Evolutionary conservation across 208 protist species (phyloP), one percentile per base, ranked within the genome.

Genomic region (Trypanosoma scelopori): DNA sequence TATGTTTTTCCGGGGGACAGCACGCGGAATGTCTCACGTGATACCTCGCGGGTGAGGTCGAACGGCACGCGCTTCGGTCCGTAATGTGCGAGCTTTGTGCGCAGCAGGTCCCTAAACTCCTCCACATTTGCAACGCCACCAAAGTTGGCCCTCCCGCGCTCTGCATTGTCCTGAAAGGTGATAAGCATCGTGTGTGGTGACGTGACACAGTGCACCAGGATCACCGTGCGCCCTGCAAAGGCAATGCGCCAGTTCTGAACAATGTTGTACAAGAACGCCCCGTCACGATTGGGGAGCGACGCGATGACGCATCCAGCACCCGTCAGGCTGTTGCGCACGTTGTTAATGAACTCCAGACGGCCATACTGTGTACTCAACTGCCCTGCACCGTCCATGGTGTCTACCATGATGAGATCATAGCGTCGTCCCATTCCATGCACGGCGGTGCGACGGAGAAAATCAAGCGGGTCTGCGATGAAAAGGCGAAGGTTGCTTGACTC

Each of bases 221-320:
- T 57, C 35, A 93, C 83, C 2, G 84, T 79, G 7, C 87, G 85
- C 20, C 81, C 87, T 1, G 78, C 63, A 60, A 95, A 95, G 23
- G 69, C 82, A 59, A 95, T 81, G 30, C 90, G 90, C 87, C 90
- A 95, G 78, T 93, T 91, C 63, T 93, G 87, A 51, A 92, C 78
- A 67, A 89, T 78, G 65, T 86, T 84, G 66, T 85, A 91, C 22
- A 95, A 56, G 70, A 87, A 89, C 6, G 20, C 59, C 13, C 76
- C 85, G 50, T 93, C 84, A 12, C 74, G 68, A 63, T 95, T 95
- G 1, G 90, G 90, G 43, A 95, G 53, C 3, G 83, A 68, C 32
- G 84, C 66, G 22, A 87, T 85, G 20, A 91, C 82, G 43, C 79
- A 89, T 27, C 90, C 87, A 55, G 73, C 76, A 55, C 56, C 42